phyloP scores from a whole-genome alignment of 768 basidiomycete genomes.

The Floccularia luteovirens region DNA sequence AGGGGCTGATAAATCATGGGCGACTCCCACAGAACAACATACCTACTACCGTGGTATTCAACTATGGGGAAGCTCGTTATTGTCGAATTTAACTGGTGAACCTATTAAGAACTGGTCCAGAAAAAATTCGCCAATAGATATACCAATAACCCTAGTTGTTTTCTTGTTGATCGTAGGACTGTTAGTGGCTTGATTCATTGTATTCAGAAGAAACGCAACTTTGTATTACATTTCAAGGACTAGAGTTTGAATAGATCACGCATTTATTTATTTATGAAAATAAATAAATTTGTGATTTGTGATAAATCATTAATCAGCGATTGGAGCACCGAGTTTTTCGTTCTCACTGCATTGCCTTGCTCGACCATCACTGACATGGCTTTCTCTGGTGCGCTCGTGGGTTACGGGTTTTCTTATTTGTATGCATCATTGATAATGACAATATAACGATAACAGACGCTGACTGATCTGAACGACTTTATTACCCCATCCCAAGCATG shows the following conservation, averaged over 20 bases:
- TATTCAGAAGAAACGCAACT: too few relatives aligned
- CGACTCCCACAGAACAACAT: slow-evolving; percentile 56
- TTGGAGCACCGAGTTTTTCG: too few relatives aligned
- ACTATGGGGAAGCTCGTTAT: slow-evolving; percentile 47
- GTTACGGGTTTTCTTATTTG: slow-evolving; percentile 19
- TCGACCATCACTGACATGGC: slow-evolving; percentile 54
- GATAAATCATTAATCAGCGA: too few relatives aligned
- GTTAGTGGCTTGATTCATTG: too few relatives aligned
- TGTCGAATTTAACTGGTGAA: slow-evolving; percentile 39
- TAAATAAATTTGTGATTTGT: too few relatives aligned
- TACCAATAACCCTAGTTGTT: not conserved
- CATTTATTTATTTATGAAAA: too few relatives aligned
- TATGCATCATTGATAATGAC: slow-evolving; percentile 3
- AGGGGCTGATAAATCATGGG: slow-evolving; percentile 67
- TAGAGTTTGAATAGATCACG: too few relatives aligned
- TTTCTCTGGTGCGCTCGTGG: slow-evolving; percentile 80
- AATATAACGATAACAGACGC: slow-evolving; percentile 40
- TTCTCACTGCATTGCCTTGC: too few relatives aligned
- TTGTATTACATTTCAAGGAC: too few relatives aligned
- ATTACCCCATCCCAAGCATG: slow-evolving; percentile 95
- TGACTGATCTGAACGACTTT: slow-evolving; percentile 95
- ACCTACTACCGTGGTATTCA: slow-evolving; percentile 74
- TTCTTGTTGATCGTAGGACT: too few relatives aligned
- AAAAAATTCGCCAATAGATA: not conserved
- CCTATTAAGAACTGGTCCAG: slow-evolving; percentile 17